A percentile compares a stretch with the other conserved stretches of the same genome.
Evolutionary conservation across 2,329 filamentous ascomycete genomes (phyloP).

Genomic region (Exophiala sp.): DNA sequence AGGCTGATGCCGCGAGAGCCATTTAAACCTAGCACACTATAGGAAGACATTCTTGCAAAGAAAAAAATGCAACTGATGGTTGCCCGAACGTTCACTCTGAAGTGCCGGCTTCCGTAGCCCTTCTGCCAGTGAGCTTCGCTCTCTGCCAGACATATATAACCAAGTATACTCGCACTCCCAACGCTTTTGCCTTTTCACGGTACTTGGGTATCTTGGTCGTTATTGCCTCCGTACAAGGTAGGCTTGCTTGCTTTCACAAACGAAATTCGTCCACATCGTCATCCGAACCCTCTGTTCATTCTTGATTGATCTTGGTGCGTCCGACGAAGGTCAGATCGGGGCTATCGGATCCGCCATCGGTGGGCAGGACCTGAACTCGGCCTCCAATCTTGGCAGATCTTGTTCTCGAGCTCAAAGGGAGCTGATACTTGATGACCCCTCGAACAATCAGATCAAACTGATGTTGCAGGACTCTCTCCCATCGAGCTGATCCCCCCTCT

Average conservation of each 20-base stretch:
- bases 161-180: constrained; percentile 18
- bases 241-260: constrained; percentile 24
- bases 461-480: constrained; percentile 84
- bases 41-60: neutral
- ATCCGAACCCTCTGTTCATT: constrained; percentile 1
- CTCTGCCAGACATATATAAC: constrained; percentile 10
- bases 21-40: too few relatives aligned
- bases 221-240: constrained; percentile 5
- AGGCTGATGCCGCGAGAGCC: neutral
- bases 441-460: constrained; percentile 91
- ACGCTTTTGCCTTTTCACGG: constrained; percentile 15
- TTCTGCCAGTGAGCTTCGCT: neutral
- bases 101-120: constrained; percentile 42
- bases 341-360: constrained; percentile 29
- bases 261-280: constrained; percentile 25
- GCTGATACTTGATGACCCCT: constrained; percentile 77
- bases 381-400: constrained; percentile 47
- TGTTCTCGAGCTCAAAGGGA: constrained; percentile 53
- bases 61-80: constrained; percentile 7
- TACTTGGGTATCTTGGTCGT: constrained; percentile 25
- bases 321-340: neutral
- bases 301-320: neutral
- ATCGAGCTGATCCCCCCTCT: constrained; percentile 71
- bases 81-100: constrained; percentile 31
- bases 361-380: constrained; percentile 38